phyloP scores from a whole-genome alignment of 1,284 basidiomycete genomes.

The Taiwanofungus camphoratus region DNA sequence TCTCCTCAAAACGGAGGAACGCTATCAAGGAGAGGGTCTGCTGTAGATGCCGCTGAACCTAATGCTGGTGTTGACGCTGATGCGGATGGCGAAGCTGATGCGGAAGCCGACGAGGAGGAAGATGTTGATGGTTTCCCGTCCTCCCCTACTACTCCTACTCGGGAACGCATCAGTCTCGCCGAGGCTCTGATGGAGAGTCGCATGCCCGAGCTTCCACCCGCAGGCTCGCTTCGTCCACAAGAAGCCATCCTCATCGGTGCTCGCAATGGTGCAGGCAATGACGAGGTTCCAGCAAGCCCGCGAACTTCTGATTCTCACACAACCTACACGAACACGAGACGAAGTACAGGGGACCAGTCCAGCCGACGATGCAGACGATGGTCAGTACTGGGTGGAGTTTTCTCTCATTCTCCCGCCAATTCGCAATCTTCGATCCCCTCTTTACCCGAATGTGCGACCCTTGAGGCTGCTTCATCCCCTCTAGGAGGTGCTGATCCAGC shows the following conservation, averaged over 20 bases:
- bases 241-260: constrained; percentile 58
- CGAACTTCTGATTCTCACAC: constrained; percentile 43
- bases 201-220: constrained; percentile 64
- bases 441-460: constrained; percentile 15
- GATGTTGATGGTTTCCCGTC: constrained; percentile 36
- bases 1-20: constrained; percentile 16
- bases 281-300: constrained; percentile 41
- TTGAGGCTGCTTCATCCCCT: constrained; percentile 21
- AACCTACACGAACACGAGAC: constrained; percentile 22
- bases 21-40: constrained; percentile 10
- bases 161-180: constrained; percentile 62
- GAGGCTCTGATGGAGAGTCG: constrained; percentile 74
- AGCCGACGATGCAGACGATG: constrained; percentile 44
- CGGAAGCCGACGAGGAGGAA: constrained; percentile 58
- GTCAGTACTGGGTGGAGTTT: constrained; percentile 47
- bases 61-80: constrained; percentile 15
- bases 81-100: constrained; percentile 34
- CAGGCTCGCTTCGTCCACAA: constrained; percentile 58
- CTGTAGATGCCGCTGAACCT: constrained; percentile 1
- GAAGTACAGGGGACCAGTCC: constrained; percentile 25
- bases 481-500: constrained; percentile 11
- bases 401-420: constrained; percentile 23
- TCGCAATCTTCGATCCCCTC: constrained; percentile 22
- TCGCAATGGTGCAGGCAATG: constrained; percentile 30
- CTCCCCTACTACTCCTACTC: constrained; percentile 30